These are phyloP conservation scores for Saccharum spontaneum DNA, from an alignment of 176 grass and related monocot species.

Conservation along the genomic window DNA sequence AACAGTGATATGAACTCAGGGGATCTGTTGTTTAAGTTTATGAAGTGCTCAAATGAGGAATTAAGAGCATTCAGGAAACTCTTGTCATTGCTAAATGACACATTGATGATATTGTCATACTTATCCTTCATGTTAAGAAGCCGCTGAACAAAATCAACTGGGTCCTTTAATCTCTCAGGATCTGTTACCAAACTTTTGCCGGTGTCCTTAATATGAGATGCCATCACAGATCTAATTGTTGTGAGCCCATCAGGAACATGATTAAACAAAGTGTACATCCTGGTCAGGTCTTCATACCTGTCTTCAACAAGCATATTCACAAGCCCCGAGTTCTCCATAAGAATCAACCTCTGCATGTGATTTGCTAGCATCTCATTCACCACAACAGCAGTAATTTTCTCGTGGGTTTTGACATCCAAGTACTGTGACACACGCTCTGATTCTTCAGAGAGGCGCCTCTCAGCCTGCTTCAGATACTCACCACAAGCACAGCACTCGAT, in stretches of 20 bases:
- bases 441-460: slow-evolving; percentile 76
- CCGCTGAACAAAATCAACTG: slow-evolving; percentile 77
- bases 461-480: slow-evolving; percentile 81
- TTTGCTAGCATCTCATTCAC: slow-evolving; percentile 77
- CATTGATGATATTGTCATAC: slow-evolving; percentile 63
- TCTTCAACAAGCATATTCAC: slow-evolving; percentile 80
- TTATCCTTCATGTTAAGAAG: slow-evolving; percentile 79
- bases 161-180: slow-evolving; percentile 80
- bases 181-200: slow-evolving; percentile 76
- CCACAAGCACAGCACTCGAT: slow-evolving; percentile 80
- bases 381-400: slow-evolving; percentile 71
- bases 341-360: slow-evolving; percentile 76
- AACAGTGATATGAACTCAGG: slow-evolving; percentile 86
- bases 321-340: slow-evolving; percentile 84
- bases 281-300: slow-evolving; percentile 69
- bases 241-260: slow-evolving; percentile 58
- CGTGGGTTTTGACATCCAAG: slow-evolving; percentile 57
- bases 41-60: slow-evolving; percentile 77
- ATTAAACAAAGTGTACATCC: slow-evolving; percentile 73
- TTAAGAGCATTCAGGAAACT: slow-evolving; percentile 78
- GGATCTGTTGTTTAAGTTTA: slow-evolving; percentile 81
- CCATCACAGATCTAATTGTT: slow-evolving; percentile 69
- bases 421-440: slow-evolving; percentile 70
- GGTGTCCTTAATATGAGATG: slow-evolving; percentile 64
- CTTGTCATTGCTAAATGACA: slow-evolving; percentile 78